Evolutionary conservation across 2,329 filamentous ascomycete genomes (phyloP), one percentile per base, ranked within the genome.

Genomic region (Fusarium buharicum): DNA sequence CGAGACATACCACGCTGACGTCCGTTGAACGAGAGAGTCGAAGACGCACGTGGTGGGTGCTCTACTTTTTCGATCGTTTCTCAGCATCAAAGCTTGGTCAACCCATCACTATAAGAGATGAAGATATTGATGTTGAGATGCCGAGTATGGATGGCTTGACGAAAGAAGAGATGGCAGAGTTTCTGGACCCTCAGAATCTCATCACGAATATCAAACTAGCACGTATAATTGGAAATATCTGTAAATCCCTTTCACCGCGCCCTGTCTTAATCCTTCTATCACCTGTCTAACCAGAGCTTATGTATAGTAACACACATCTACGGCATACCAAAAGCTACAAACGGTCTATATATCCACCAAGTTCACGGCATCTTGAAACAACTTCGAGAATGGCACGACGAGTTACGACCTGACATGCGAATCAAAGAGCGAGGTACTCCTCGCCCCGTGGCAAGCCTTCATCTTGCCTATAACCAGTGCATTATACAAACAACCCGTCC

Each of bases 401-500:
- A 68, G 2, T 17, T 73, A 1, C 70, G 67, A 0, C 48, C 55
- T 0, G 59, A 63, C 1, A 62, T 73, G 64, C 63, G 71, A 0
- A 52, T 72, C 13, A 66, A 68, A 5, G 71, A 72, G 17, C 56
- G 64, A 0, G 65, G 69, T 9, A 72, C 70, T 1, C 70, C 67
- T 0, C 40, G 71, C 0, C 62, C 71, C 0, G 70, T 71, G 0
- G 68, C 69, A 0, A 73, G 71, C 17, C 66, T 73, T 1, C 70
- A 73, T 20, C 67, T 74, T 0, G 71, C 72, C 1, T 74, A 74
- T 48, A 71, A 72, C 11, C 73, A 76, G n/a, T 75, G 72, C 50
- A 74, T 76, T 14, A 75, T 75, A 31, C 74, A 73, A 44, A 75
- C 74, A 0, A 75, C 74, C 0, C 69, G 74, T 0, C 74, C 74